Percentiles rank a stretch among this genome's conserved stretches.
phyloP scores from a whole-genome alignment of 371 early-diverging fungal genomes.

The Mucor circinelloides region DNA sequence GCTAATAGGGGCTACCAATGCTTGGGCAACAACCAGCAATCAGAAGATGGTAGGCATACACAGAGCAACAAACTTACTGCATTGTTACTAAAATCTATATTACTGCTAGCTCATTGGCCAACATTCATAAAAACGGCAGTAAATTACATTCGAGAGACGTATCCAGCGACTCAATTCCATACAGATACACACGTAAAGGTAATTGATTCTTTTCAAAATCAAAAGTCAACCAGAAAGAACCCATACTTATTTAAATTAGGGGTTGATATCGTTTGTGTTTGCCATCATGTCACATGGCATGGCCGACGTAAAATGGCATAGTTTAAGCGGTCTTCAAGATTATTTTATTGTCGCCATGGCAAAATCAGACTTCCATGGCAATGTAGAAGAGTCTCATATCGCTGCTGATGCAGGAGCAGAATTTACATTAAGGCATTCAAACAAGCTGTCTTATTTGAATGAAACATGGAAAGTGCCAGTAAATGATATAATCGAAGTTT shows the following conservation, averaged over 20 bases:
- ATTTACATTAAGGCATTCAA: slow-evolving; percentile 64
- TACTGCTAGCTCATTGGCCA: slow-evolving; percentile 79
- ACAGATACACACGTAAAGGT: slow-evolving; percentile 33
- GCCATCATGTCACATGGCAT: slow-evolving; percentile 83
- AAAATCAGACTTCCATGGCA: slow-evolving; percentile 62
- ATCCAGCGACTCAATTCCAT: slow-evolving; percentile 25
- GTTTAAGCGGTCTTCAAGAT: slow-evolving; percentile 62
- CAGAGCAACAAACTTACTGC: background rate
- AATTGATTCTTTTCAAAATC: no score
- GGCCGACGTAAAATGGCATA: slow-evolving; percentile 88
- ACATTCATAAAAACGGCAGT: slow-evolving; percentile 73
- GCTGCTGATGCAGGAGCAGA: slow-evolving; percentile 85
- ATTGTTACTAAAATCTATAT: background rate
- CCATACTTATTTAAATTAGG: slow-evolving; percentile 31
- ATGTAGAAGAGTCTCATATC: slow-evolving; percentile 64
- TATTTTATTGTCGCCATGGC: slow-evolving; percentile 77
- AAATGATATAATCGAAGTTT: slow-evolving; percentile 75
- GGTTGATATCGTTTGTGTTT: slow-evolving; percentile 76
- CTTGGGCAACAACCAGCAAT: slow-evolving; percentile 44
- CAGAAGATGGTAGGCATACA: slow-evolving; percentile 51
- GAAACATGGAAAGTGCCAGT: slow-evolving; percentile 77
- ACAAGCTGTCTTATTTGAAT: slow-evolving; percentile 47
- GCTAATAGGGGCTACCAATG: slow-evolving; percentile 60
- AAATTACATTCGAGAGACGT: slow-evolving; percentile 54
- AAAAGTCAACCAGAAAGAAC: background rate